Evolutionary conservation across 108 stramenopile species (phyloP), one percentile per base, ranked within the genome.

Genomic region (Nitzschia palea): DNA sequence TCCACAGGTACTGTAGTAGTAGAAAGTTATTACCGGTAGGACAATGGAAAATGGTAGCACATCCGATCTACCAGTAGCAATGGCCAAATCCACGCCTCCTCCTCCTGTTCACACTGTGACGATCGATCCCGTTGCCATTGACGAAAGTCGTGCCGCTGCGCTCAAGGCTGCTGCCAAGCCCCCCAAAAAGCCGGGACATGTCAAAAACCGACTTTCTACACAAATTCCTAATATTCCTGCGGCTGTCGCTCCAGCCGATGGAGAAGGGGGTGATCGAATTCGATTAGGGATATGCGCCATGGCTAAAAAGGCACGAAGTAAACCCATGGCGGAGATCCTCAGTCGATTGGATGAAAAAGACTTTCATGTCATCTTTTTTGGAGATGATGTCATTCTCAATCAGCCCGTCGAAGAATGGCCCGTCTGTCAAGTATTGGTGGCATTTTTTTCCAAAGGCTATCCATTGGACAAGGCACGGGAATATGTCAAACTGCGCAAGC

Each of bases 281-380:
- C 81, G 79, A 34, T 59, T 99, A 2, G 98, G 98, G 0, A 93
- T 99, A 22, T 99, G 98, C 62, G 98, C 98, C 70, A 96, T 97
- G 92, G 96, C 96, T 60, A 99, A 93, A 64, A 96, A 95, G 64
- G 92, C 96, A 0, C 60, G 90, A 25, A 95, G 93, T 37, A 97
- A 97, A 70, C 97, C 98, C 54, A 99, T 99, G 99, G 86, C 79
- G n/a, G 97, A 98, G 51, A 99, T 99, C 55, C 78, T 98, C 0
- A 74, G 71, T 27, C 78, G 97, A 29, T 68, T 99, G n/a, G 91
- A 94, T 57, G 75, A 80, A 20, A 65, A 35, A 10, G 36, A 71
- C 23, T 91, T 96, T 66, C 82, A 90, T 43, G 81, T 96, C 20
- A 85, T 96, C 18, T 88, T 95, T 36, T 99, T 99, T 75, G 95